Evolutionary conservation across 257 asterid genomes (phyloP).

Genomic region (Perilla frutescens): DNA sequence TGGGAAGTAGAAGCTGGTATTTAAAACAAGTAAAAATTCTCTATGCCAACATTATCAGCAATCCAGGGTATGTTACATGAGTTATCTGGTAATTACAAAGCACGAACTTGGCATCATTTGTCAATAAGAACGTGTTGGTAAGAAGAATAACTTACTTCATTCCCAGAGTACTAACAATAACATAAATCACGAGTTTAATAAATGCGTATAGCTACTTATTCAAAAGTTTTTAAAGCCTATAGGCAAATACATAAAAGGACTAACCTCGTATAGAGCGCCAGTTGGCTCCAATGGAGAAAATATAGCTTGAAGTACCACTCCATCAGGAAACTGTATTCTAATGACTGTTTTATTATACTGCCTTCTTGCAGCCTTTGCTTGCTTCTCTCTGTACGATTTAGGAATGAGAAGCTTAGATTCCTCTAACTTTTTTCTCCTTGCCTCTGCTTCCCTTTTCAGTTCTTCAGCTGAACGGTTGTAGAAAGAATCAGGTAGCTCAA

Average conservation of each 20-base stretch:
- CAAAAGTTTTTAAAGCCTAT: neutral
- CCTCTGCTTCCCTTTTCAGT: conserved; percentile 78
- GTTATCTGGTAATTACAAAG: neutral
- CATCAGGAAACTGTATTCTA: conserved; percentile 91
- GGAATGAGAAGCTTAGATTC: conserved; percentile 93
- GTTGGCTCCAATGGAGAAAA: conserved; percentile 82
- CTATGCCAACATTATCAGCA: neutral
- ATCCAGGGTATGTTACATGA: neutral
- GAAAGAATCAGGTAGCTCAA: conserved; percentile 84
- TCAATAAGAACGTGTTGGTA: neutral
- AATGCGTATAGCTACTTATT: neutral
- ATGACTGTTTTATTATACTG: conserved; percentile 71
- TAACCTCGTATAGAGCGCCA: conserved; percentile 77
- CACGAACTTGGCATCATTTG: conserved; percentile 1
- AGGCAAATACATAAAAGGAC: conserved; percentile 35
- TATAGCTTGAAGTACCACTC: conserved; percentile 87
- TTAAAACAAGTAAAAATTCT: neutral
- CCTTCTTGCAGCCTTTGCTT: conserved; percentile 79
- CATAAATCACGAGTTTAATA: neutral
- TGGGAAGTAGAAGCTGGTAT: neutral
- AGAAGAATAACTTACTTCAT: neutral
- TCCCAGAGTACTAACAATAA: neutral
- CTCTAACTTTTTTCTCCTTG: conserved; percentile 75
- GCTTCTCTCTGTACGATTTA: conserved; percentile 85
- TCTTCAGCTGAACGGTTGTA: conserved; percentile 77